Base-by-base conservation (phyloP, 1,284 basidiomycete species). In the Xanthoconium separans region DNA sequence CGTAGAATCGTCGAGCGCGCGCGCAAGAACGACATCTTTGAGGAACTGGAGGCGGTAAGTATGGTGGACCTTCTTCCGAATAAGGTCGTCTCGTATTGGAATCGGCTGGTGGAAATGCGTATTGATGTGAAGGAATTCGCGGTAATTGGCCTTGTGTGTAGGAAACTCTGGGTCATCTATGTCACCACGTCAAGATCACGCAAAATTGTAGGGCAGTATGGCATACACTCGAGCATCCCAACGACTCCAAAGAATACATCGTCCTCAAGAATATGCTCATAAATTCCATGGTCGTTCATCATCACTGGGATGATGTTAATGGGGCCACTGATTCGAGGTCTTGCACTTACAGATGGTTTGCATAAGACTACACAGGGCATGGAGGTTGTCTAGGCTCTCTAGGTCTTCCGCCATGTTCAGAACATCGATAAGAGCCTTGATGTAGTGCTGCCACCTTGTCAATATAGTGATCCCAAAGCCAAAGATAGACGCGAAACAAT, bases 161-260 rank as follows among this genome's bases (percentile, higher is more conserved):
- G 96, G 96, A 69, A 96, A 98, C 64, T 98, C 96, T 56, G 96
- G 95, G 66, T 98, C 96, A 71, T 99, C 94, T 96, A 53, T 50
- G 57, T 54, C 27, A 11, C 55, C 22, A 42, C 18, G 50, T 61
- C 43, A 56, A 59, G 20, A 51, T 56, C 30, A 59, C 31, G 44
- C 30, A 47, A 43, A 52, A 44, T 54, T 56, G 40, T 49, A 55
- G 54, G 47, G 53, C 41, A 39, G 49, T 49, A 50, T 50, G 22
- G 78, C 91, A 58, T 65, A 95, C 94, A 99, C 80, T 99, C 96
- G 59, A 99, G 85, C 80, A 99, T 97, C 52, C 95, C 95, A 29
- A 96, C 84, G 31, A 98, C 92, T 51, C 92, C 93, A 61, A 91
- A 81, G 73, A 98, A 98, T 54, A 95, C 77, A 44, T 96, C 91